A percentile compares a stretch with the other conserved stretches of the same genome.
Conservation (phyloP, 495 filamentous ascomycete species). For the Talaromyces wortmannii region DNA sequence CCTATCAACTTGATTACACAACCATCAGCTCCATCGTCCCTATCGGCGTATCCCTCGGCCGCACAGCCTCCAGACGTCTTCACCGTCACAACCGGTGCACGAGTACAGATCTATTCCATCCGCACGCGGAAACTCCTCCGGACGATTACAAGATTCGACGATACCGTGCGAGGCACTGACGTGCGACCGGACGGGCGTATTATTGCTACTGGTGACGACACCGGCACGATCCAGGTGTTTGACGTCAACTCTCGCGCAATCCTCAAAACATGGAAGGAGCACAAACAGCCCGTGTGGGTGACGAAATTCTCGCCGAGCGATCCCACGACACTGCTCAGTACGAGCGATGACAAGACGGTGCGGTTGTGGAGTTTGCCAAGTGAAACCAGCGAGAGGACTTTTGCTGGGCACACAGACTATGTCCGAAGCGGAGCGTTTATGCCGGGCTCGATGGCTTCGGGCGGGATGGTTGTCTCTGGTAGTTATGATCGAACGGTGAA, state of each 20-base stretch:
- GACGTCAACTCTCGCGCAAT: slow-evolving; percentile 85
- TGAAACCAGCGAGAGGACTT: slow-evolving; percentile 64
- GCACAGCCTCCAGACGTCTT: slow-evolving; percentile 64
- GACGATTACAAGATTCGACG: slow-evolving; percentile 87
- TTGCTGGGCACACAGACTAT: slow-evolving; percentile 89
- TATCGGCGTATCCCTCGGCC: slow-evolving; percentile 38
- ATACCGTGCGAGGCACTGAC: slow-evolving; percentile 78
- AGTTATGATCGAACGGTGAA: slow-evolving; percentile 92
- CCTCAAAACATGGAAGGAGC: slow-evolving; percentile 90
- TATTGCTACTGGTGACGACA: slow-evolving; percentile 83
- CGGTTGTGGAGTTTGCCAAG: slow-evolving; percentile 89
- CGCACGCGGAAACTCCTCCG: slow-evolving; percentile 83
- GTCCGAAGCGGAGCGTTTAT: slow-evolving; percentile 82
- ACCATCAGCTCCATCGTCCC: slow-evolving; percentile 48
- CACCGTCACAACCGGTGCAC: slow-evolving; percentile 83
- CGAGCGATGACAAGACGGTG: slow-evolving; percentile 86
- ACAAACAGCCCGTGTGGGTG: slow-evolving; percentile 91
- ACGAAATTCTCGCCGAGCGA: slow-evolving; percentile 83
- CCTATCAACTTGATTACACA: slow-evolving; percentile 85
- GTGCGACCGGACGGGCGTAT: slow-evolving; percentile 85
- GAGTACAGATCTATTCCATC: slow-evolving; percentile 87
- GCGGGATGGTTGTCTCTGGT: slow-evolving; percentile 73
- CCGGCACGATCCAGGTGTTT: slow-evolving; percentile 87
- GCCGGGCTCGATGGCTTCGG: slow-evolving; percentile 61
- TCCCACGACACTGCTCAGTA: slow-evolving; percentile 75